A percentile compares a stretch with the other conserved stretches of the same genome.
phyloP scores from a whole-genome alignment of 768 basidiomycete species.

The Lactarius psammicola region DNA sequence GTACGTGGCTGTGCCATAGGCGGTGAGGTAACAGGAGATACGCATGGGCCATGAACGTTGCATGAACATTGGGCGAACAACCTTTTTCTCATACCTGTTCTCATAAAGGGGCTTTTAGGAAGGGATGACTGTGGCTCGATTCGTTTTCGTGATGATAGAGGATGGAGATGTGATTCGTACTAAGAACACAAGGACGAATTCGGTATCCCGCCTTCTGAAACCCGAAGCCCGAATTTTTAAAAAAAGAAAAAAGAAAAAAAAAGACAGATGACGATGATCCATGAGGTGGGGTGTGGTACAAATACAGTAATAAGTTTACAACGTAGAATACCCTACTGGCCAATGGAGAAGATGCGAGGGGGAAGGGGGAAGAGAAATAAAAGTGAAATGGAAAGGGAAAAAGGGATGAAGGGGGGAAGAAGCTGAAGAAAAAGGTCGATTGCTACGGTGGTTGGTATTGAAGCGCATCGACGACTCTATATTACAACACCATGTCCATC shows the following conservation, averaged over 20 bases:
- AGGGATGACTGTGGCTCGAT: too few relatives aligned
- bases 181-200: not conserved
- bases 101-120: too few relatives aligned
- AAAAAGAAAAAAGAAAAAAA: not conserved
- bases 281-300: slow-evolving; percentile 9
- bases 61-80: too few relatives aligned
- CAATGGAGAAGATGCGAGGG: not conserved
- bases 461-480: not conserved
- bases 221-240: not conserved
- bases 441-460: not conserved
- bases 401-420: too few relatives aligned
- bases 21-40: too few relatives aligned
- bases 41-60: too few relatives aligned
- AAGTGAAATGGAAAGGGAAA: not conserved
- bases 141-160: too few relatives aligned
- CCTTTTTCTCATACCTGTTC: too few relatives aligned
- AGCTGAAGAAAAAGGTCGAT: not conserved
- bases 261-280: not conserved
- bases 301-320: slow-evolving; percentile 26
- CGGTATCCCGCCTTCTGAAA: not conserved
- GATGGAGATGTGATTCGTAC: not conserved
- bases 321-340: not conserved
- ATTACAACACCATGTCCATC: not conserved
- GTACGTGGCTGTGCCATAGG: too few relatives aligned
- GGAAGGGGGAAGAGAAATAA: not conserved